phyloP scores from a whole-genome alignment of 768 basidiomycete species.

The Lactarius trivialis region DNA sequence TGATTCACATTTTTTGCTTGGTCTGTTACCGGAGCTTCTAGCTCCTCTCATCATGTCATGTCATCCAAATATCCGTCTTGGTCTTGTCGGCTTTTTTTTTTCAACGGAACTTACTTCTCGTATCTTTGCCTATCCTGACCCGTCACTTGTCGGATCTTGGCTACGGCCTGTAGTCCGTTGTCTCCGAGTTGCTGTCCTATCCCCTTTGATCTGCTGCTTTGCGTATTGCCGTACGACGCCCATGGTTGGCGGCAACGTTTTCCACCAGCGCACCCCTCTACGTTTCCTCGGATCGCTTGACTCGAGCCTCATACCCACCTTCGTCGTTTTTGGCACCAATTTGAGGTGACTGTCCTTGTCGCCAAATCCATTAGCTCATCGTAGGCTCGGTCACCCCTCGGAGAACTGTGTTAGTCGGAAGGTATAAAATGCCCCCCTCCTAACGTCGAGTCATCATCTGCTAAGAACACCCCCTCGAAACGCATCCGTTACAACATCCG shows the following conservation, averaged over 20 bases:
- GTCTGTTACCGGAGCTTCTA: slow-evolving; percentile 13
- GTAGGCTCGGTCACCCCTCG: background rate
- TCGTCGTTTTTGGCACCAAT: slow-evolving; percentile 12
- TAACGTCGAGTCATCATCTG: background rate
- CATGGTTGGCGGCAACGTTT: slow-evolving; percentile 1
- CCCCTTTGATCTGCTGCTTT: slow-evolving; percentile 18
- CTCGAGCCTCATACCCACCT: slow-evolving; percentile 17
- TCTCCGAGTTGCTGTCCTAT: background rate
- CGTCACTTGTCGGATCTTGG: slow-evolving; percentile 16
- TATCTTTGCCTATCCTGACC: slow-evolving; percentile 10
- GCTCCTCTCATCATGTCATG: background rate
- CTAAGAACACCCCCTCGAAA: background rate
- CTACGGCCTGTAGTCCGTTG: slow-evolving; percentile 3
- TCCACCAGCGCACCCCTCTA: slow-evolving; percentile 1
- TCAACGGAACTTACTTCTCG: slow-evolving; percentile 13
- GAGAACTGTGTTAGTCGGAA: background rate
- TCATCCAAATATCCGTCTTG: slow-evolving; percentile 20
- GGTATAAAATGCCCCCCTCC: slow-evolving; percentile 14
- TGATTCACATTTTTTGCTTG: slow-evolving; percentile 16
- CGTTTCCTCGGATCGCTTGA: slow-evolving; percentile 18
- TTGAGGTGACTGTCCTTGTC: background rate
- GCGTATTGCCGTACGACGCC: slow-evolving; percentile 13
- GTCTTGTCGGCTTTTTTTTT: slow-evolving; percentile 5
- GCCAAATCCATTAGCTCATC: background rate
- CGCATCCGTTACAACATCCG: background rate